A percentile compares a stretch with the other conserved stretches of the same genome.
These are phyloP conservation scores for Talaromyces funiculosus DNA, from an alignment of 2,329 filamentous ascomycete species.

Conservation along the genomic window DNA sequence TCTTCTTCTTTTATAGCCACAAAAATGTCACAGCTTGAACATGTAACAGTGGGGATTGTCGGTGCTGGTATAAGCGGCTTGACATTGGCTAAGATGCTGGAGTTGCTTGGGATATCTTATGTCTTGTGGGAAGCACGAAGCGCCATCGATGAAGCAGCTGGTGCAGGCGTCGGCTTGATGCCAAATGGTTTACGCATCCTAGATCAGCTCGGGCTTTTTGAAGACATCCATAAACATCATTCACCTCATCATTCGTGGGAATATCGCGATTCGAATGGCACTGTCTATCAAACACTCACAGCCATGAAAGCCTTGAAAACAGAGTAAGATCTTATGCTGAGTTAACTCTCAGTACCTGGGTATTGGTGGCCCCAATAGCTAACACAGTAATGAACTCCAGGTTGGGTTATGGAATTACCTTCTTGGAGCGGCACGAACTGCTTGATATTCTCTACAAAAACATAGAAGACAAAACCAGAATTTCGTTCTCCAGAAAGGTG, in stretches of 20 bases:
- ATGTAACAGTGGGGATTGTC: slow-evolving; percentile 39
- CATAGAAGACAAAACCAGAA: background rate
- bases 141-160: slow-evolving; percentile 35
- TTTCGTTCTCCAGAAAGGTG: background rate
- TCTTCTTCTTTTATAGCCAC: too few relatives aligned
- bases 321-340: background rate
- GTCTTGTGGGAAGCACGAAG: slow-evolving; percentile 42
- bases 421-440: background rate
- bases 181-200: slow-evolving; percentile 44
- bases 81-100: slow-evolving; percentile 42
- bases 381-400: background rate
- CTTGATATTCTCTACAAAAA: slow-evolving; percentile 1
- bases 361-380: background rate
- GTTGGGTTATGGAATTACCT: background rate
- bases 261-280: slow-evolving; percentile 2
- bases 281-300: background rate
- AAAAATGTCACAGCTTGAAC: background rate
- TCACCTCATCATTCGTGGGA: slow-evolving; percentile 14
- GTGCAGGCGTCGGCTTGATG: slow-evolving; percentile 46
- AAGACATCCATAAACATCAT: slow-evolving; percentile 23
- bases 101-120: slow-evolving; percentile 43
- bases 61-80: slow-evolving; percentile 49
- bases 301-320: background rate
- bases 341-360: background rate
- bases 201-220: slow-evolving; percentile 45